phyloP scores from a whole-genome alignment of 495 filamentous ascomycete genomes.

The Xylaria curta region DNA sequence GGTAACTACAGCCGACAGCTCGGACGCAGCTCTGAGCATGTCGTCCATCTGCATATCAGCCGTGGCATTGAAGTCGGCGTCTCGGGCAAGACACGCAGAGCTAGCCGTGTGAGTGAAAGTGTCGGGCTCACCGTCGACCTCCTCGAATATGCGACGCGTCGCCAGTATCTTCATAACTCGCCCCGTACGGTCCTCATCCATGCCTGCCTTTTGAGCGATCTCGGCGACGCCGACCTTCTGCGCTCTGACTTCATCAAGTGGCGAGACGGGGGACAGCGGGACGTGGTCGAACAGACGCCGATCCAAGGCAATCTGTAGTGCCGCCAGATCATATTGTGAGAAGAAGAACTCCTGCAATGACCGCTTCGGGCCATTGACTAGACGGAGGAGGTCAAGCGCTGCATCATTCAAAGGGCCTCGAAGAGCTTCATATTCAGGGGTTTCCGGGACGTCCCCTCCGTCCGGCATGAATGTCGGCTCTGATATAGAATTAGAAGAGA shows the following conservation, averaged over 20 bases:
- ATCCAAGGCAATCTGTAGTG: constrained; percentile 40
- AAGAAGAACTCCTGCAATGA: constrained; percentile 21
- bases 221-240: constrained; percentile 25
- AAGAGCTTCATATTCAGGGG: constrained; percentile 18
- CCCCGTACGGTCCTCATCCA: constrained; percentile 35
- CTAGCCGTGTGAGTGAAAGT: constrained; percentile 6
- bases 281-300: constrained; percentile 35
- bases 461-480: constrained; percentile 1
- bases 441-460: constrained; percentile 3
- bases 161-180: constrained; percentile 32
- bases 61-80: constrained; percentile 5
- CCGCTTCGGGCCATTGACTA: constrained; percentile 37
- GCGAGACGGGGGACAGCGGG: constrained; percentile 14
- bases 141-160: constrained; percentile 37
- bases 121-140: constrained; percentile 24
- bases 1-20: constrained; percentile 19
- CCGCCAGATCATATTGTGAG: constrained; percentile 36
- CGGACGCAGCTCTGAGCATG: constrained; percentile 39
- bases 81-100: constrained; percentile 11
- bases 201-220: constrained; percentile 32
- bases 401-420: constrained; percentile 17
- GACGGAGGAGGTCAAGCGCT: constrained; percentile 32
- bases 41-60: constrained; percentile 36
- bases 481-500: not conserved
- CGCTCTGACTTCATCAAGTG: not conserved